Percentiles rank a stretch among this genome's conserved stretches.
phyloP scores from a whole-genome alignment of 306 rosid species.

The Vicia villosa region DNA sequence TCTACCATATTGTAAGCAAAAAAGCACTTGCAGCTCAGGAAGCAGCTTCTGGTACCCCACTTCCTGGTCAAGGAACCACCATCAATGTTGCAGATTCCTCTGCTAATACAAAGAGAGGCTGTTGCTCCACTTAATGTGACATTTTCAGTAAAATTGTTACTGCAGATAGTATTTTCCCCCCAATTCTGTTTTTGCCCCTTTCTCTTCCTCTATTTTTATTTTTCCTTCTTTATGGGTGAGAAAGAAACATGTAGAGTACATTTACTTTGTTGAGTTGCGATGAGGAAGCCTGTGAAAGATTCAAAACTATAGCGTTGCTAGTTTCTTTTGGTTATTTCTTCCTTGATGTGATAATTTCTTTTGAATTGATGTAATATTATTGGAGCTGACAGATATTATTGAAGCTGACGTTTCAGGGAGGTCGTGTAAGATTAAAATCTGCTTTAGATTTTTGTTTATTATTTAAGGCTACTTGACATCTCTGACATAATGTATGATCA shows the following conservation, averaged over 20 bases:
- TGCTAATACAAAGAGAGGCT: constrained; percentile 63
- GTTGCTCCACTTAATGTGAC: constrained; percentile 67
- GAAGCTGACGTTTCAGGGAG: constrained; percentile 34
- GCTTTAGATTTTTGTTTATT: constrained; percentile 17
- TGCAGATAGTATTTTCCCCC: constrained; percentile 46
- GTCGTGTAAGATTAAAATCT: constrained; percentile 26
- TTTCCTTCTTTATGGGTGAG: constrained; percentile 51
- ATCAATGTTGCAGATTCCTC: constrained; percentile 77
- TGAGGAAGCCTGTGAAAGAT: constrained; percentile 57
- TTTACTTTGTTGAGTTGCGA: constrained; percentile 60
- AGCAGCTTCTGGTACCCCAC: constrained; percentile 54
- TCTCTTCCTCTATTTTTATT: constrained; percentile 10
- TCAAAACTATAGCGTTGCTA: constrained; percentile 45
- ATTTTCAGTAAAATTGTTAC: constrained; percentile 40
- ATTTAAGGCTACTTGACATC: constrained; percentile 6
- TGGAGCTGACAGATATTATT: constrained; percentile 44
- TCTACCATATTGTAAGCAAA: constrained; percentile 93
- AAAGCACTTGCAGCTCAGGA: constrained; percentile 99
- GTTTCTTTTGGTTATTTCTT: constrained; percentile 47
- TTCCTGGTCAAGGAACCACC: constrained; percentile 95
- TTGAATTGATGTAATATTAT: constrained; percentile 47
- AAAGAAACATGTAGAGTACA: constrained; percentile 74
- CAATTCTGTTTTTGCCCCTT: constrained; percentile 35
- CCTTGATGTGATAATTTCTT: constrained; percentile 43
- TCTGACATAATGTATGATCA: neutral